Percentiles rank a stretch among this genome's conserved stretches.
These are phyloP conservation scores for Paraphaeosphaeria minitans DNA, from an alignment of 2,329 filamentous ascomycete species.

Conservation along the genomic window DNA sequence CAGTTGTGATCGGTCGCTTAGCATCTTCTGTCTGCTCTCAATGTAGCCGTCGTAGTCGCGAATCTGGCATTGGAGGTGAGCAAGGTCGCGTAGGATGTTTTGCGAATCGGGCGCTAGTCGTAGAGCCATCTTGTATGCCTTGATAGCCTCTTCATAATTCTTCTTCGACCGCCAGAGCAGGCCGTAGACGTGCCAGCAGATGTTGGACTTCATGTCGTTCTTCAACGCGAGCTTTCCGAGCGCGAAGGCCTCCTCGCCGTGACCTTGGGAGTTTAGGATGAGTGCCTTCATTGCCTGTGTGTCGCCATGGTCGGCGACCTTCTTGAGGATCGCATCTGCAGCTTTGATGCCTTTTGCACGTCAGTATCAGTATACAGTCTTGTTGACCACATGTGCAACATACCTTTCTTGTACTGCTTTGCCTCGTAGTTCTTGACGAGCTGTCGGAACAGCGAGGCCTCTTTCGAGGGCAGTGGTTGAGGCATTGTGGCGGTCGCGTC, in stretches of 20 bases:
- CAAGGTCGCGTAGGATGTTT: constrained; percentile 93
- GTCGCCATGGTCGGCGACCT: constrained; percentile 94
- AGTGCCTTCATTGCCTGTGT: constrained; percentile 99
- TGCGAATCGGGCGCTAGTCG: constrained; percentile 90
- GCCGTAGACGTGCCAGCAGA: constrained; percentile 99
- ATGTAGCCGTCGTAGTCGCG: constrained; percentile 94
- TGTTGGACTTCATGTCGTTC: constrained; percentile 98
- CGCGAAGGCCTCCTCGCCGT: constrained; percentile 90
- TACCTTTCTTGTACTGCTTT: constrained; percentile 94
- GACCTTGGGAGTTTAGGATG: constrained; percentile 90
- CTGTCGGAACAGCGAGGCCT: constrained; percentile 90
- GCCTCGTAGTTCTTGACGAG: constrained; percentile 96
- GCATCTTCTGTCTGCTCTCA: constrained; percentile 84
- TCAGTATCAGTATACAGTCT: constrained; percentile 35
- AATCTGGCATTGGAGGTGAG: constrained; percentile 93
- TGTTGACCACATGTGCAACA: constrained; percentile 16
- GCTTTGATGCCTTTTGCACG: constrained; percentile 75
- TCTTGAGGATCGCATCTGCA: constrained; percentile 94
- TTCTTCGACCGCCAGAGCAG: constrained; percentile 90
- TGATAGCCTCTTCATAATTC: constrained; percentile 99
- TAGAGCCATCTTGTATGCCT: constrained; percentile 96
- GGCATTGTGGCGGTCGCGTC: constrained; percentile 64
- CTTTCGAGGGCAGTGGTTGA: constrained; percentile 80
- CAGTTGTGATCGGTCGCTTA: constrained; percentile 78
- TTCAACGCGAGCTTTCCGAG: constrained; percentile 90